A percentile compares a stretch with the other conserved stretches of the same genome.
These are phyloP conservation scores for Fusarium penzigii DNA, from an alignment of 2,329 filamentous ascomycete genomes.

Conservation along the genomic window DNA sequence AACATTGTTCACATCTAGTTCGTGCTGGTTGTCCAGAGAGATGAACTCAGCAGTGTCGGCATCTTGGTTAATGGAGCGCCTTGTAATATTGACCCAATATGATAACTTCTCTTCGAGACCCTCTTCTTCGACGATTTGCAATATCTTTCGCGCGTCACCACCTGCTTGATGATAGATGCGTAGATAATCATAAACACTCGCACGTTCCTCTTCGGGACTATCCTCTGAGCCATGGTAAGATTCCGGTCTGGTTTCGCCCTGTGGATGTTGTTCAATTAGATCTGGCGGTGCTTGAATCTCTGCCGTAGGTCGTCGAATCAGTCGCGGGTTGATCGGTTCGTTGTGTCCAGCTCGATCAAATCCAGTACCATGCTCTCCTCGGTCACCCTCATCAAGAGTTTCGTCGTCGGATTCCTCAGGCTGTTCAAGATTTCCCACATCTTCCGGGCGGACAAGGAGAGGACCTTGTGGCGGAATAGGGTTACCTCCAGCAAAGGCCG, in stretches of 20 bases:
- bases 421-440: conserved; percentile 22
- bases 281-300: conserved; percentile 8
- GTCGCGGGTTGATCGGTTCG: conserved; percentile 9
- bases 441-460: conserved; percentile 24
- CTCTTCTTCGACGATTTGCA: conserved; percentile 63
- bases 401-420: conserved; percentile 34
- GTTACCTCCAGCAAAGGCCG: conserved; percentile 55
- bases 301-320: conserved; percentile 14
- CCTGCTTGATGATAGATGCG: conserved; percentile 60
- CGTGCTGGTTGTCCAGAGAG: conserved; percentile 2
- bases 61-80: conserved; percentile 25
- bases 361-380: conserved; percentile 3
- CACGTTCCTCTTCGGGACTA: conserved; percentile 16
- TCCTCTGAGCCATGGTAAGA: conserved; percentile 2
- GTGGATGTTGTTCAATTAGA: conserved; percentile 10
- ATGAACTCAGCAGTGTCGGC: background rate
- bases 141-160: conserved; percentile 59
- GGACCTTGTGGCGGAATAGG: conserved; percentile 28
- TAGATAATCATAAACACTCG: conserved; percentile 39
- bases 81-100: conserved; percentile 60
- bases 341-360: conserved; percentile 16
- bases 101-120: conserved; percentile 58
- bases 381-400: conserved; percentile 31
- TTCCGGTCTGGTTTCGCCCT: conserved; percentile 5
- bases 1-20: background rate